These are phyloP conservation scores for Fagopyrum esculentum DNA, from an alignment of 148 eudicot genomes.

Conservation along the genomic window DNA sequence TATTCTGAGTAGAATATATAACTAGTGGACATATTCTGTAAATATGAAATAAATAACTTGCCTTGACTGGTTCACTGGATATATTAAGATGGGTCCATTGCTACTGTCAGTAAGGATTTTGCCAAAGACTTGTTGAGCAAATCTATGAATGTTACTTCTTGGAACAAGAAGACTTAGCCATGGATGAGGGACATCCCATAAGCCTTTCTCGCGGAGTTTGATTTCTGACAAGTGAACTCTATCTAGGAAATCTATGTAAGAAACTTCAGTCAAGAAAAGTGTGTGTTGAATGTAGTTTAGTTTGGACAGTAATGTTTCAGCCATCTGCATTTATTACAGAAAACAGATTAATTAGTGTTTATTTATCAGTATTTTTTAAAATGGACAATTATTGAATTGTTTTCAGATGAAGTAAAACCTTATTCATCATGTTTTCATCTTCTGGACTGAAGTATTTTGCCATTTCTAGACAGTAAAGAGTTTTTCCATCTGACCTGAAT, in stretches of 20 bases:
- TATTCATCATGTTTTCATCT: conserved; percentile 29
- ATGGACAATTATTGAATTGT: neutral
- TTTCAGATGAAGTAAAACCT: conserved; percentile 36
- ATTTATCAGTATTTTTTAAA: neutral
- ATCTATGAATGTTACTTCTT: conserved; percentile 48
- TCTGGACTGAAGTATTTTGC: conserved; percentile 75
- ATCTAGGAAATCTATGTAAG: conserved; percentile 73
- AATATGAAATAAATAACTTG: conserved; percentile 15
- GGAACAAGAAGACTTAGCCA: conserved; percentile 94
- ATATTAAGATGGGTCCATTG: conserved; percentile 82
- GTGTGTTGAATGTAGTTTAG: conserved; percentile 52
- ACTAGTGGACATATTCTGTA: neutral
- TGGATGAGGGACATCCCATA: conserved; percentile 93
- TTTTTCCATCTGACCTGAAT: conserved; percentile 72
- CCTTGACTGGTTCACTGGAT: conserved; percentile 86
- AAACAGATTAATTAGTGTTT: conserved; percentile 13
- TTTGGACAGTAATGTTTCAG: conserved; percentile 34
- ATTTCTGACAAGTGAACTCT: conserved; percentile 74
- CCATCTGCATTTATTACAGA: conserved; percentile 43
- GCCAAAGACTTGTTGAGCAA: conserved; percentile 68
- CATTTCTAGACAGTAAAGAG: conserved; percentile 80
- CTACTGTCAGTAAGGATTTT: conserved; percentile 60
- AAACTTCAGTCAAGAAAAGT: conserved; percentile 52
- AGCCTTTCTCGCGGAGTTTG: conserved; percentile 60
- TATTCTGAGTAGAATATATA: neutral